Evolutionary conservation across 495 filamentous ascomycete genomes (phyloP), one percentile per base, ranked within the genome.

Genomic region (Penicillium egyptiacum): DNA sequence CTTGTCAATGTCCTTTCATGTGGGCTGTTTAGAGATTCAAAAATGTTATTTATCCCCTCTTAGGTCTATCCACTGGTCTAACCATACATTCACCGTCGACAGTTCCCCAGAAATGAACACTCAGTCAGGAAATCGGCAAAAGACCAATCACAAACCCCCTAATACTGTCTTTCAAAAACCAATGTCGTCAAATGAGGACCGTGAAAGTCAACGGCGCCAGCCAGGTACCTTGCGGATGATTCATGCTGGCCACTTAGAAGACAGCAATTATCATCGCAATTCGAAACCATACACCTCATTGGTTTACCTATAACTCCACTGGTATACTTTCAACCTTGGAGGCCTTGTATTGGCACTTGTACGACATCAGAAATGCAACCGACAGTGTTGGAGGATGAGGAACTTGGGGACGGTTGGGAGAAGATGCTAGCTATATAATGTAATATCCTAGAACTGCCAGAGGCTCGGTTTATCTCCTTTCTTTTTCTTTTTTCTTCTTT

Each of bases 191-290:
- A 57, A 58, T 66, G 63, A 43, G 66, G 63, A 69, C 66, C 66
- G 66, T 69, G 66, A 55, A 59, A 50, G 63, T 56, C 58, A 60
- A 47, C 53, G 23, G 40, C 40, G 47, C 41, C 43, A 37, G 43
- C 14, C 55, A 64, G 54, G 66, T 66, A 66, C 66, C 66, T 69
- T 69, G 63, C 22, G 54, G 66, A 50, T 56, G n/a, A 31, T n/a
- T 26, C 31, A 14, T 4, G n/a, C 41, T 45, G 54, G 40, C 66
- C 66, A 66, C 30, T 49, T 48, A 66, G 10, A 61, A 33, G 6
- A 11, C 54, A 9, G 43, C 37, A 59, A 60, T 69, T 66, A 64
- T 61, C 56, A 69, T 57, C 58, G 39, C 2, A n/a, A 58, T 53
- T 49, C 44, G 19, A 45, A 25, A 48, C 3, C 7, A 22, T 4